Evolutionary conservation across 2,329 filamentous ascomycete species (phyloP).

Genomic region (Trichoderma semiorbis): DNA sequence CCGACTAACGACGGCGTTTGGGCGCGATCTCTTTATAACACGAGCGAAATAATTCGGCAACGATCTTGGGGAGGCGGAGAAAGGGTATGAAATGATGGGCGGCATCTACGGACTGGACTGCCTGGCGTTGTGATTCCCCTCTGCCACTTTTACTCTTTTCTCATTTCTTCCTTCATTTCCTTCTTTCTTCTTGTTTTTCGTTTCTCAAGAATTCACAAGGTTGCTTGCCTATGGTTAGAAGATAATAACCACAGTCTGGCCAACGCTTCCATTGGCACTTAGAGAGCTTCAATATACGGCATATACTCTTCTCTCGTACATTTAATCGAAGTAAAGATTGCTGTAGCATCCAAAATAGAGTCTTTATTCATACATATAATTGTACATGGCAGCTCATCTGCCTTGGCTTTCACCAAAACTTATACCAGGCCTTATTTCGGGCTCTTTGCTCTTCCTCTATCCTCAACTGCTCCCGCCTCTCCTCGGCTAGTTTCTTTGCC

Average conservation of each 20-base stretch:
- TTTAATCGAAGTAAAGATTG: background rate
- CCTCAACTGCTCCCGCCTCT: conserved; percentile 34
- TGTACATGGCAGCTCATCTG: conserved; percentile 17
- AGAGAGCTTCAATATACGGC: background rate
- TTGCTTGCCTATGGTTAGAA: background rate
- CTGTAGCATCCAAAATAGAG: background rate
- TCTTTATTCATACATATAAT: conserved; percentile 15
- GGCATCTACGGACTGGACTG: background rate
- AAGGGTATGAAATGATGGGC: background rate
- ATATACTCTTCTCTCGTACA: background rate
- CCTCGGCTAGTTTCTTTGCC: conserved; percentile 44
- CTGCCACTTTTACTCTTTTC: background rate
- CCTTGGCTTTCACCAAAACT: conserved; percentile 46
- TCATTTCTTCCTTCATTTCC: background rate
- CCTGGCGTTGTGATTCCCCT: conserved; percentile 1
- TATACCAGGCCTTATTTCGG: conserved; percentile 50
- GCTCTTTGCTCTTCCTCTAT: conserved; percentile 34
- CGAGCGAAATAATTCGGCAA: background rate
- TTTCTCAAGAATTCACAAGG: background rate
- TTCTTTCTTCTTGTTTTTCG: background rate
- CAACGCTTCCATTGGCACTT: background rate
- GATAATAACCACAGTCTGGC: background rate
- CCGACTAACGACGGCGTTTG: conserved; percentile 2
- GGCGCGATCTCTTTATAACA: background rate
- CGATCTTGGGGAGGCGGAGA: background rate